Evolutionary conservation across 2,329 filamentous ascomycete genomes (phyloP).

Genomic region (Colletotrichum paranaense): DNA sequence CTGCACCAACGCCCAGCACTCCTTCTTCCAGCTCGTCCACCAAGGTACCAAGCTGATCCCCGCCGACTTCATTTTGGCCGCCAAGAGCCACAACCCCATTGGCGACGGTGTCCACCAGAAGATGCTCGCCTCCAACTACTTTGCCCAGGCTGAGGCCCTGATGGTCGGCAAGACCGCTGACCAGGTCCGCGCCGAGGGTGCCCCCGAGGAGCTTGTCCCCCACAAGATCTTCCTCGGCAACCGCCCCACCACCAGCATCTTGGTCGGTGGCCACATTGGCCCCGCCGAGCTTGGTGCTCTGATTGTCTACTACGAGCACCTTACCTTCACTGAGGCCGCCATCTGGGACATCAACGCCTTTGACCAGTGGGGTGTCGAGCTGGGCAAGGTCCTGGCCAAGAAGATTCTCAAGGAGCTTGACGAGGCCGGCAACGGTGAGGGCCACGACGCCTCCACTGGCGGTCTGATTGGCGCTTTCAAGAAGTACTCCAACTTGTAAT

Average conservation of each 20-base stretch:
- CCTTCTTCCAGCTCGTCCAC: conserved; percentile 99
- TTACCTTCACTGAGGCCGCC: conserved; percentile 97
- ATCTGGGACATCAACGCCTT: conserved; percentile 99
- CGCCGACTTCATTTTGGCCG: conserved; percentile 96
- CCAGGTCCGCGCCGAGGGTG: conserved; percentile 80
- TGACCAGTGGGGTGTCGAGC: conserved; percentile 99
- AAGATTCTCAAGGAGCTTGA: conserved; percentile 90
- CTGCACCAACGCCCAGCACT: conserved; percentile 99
- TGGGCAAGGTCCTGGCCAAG: conserved; percentile 96
- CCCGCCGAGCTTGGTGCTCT: conserved; percentile 92
- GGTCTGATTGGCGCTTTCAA: conserved; percentile 94
- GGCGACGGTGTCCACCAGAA: conserved; percentile 94
- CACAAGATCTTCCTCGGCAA: conserved; percentile 99
- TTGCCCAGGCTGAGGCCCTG: conserved; percentile 87
- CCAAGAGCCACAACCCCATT: conserved; percentile 96
- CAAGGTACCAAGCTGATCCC: conserved; percentile 99
- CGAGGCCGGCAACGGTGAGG: conserved; percentile 73
- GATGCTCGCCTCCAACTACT: conserved; percentile 94
- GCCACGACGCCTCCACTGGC: conserved; percentile 89
- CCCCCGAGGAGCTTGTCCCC: conserved; percentile 81
- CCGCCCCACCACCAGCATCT: conserved; percentile 93
- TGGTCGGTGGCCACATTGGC: conserved; percentile 91
- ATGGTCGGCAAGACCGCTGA: conserved; percentile 92
- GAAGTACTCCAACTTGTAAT: conserved; percentile 69
- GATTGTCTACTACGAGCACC: conserved; percentile 98